phyloP scores from a whole-genome alignment of 768 basidiomycete genomes.

The Boletus insuetus region DNA sequence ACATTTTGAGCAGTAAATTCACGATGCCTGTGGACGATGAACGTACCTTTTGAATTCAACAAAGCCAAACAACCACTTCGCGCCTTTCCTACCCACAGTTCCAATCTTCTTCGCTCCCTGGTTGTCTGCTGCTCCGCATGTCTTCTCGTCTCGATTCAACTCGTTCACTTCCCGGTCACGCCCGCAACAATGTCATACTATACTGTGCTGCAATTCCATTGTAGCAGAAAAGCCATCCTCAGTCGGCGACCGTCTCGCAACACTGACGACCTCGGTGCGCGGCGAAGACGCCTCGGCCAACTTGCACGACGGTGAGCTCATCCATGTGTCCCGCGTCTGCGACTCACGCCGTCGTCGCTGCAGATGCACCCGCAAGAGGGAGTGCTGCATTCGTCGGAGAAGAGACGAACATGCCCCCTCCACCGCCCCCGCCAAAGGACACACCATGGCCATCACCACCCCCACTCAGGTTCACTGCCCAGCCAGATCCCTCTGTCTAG shows the following conservation, averaged over 20 bases:
- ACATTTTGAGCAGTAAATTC: too few relatives aligned
- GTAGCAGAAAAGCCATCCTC: constrained; percentile 77
- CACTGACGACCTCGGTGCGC: constrained; percentile 72
- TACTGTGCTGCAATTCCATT: too few relatives aligned
- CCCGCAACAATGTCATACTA: too few relatives aligned
- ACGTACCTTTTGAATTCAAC: too few relatives aligned
- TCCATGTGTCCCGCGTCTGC: too few relatives aligned
- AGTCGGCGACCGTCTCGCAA: constrained; percentile 70
- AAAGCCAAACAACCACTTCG: too few relatives aligned
- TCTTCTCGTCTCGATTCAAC: too few relatives aligned
- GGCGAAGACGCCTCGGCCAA: constrained; percentile 63
- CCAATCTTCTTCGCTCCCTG: too few relatives aligned
- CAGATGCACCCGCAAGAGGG: constrained; percentile 14
- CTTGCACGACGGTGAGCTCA: constrained; percentile 43
- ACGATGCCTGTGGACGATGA: too few relatives aligned
- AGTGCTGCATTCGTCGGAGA: constrained; percentile 38
- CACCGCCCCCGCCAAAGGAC: constrained; percentile 19
- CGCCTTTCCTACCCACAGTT: too few relatives aligned
- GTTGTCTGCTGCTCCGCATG: too few relatives aligned
- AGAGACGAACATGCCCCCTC: constrained; percentile 31
- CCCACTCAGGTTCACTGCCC: constrained; percentile 15
- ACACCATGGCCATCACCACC: constrained; percentile 26
- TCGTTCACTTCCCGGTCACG: too few relatives aligned
- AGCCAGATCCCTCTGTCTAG: constrained; percentile 58
- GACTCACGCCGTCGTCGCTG: background rate